Conservation (phyloP, 169 alveolate species). For the Cryptosporidium xiaoi region DNA sequence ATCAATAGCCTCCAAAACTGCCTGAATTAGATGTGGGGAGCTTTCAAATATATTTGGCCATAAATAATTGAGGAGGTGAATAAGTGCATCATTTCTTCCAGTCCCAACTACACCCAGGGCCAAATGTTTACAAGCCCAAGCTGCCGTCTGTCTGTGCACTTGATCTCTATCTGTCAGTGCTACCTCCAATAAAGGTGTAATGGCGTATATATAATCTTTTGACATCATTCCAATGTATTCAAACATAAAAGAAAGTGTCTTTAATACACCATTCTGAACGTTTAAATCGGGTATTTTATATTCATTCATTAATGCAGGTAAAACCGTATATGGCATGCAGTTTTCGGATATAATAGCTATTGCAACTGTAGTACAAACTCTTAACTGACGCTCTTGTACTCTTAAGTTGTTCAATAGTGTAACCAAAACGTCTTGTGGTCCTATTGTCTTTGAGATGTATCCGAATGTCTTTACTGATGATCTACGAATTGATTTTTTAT, state of each 20-base stretch:
- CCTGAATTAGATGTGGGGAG: conserved; percentile 97
- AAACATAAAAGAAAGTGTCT: conserved; percentile 98
- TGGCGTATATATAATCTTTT: conserved; percentile 96
- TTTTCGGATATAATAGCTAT: conserved; percentile 99
- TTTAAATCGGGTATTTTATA: conserved; percentile 98
- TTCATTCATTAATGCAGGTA: conserved; percentile 99
- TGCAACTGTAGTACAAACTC: conserved; percentile 97
- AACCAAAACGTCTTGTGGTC: conserved; percentile 98
- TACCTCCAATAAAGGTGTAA: conserved; percentile 97
- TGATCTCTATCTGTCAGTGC: conserved; percentile 99
- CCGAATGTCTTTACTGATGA: conserved; percentile 99
- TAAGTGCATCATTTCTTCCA: conserved; percentile 96
- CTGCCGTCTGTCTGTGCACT: conserved; percentile 99
- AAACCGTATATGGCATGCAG: conserved; percentile 99
- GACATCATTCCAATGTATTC: conserved; percentile 96
- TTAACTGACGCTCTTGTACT: conserved; percentile 99
- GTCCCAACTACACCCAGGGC: conserved; percentile 95
- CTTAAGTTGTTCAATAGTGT: conserved; percentile 93
- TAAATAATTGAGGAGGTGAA: conserved; percentile 96
- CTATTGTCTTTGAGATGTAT: conserved; percentile 99
- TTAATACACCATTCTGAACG: conserved; percentile 99
- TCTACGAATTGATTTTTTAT: conserved; percentile 95
- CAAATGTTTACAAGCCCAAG: conserved; percentile 97
- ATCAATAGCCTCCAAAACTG: conserved; percentile 98
- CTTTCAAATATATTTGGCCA: conserved; percentile 99